phyloP scores from a whole-genome alignment of 2,329 filamentous ascomycete genomes.

The Colletotrichum sublineola region DNA sequence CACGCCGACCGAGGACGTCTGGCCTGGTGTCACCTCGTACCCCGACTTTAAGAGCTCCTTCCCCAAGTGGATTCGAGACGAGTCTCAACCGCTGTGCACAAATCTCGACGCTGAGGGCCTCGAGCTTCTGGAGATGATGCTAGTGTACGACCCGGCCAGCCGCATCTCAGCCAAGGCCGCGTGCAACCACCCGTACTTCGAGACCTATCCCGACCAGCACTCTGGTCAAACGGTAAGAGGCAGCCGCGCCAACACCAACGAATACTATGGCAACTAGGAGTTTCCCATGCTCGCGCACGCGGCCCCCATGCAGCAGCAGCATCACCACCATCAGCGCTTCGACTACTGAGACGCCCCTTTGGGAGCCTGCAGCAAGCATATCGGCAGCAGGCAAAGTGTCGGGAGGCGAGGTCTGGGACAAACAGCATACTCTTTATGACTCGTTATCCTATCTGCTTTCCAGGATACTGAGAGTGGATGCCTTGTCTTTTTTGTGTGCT shows the following conservation, averaged over 20 bases:
- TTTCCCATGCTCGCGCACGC: constrained; percentile 26
- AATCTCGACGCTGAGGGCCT: constrained; percentile 80
- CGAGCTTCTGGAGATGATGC: constrained; percentile 76
- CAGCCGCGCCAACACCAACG: constrained; percentile 34
- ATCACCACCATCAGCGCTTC: constrained; percentile 20
- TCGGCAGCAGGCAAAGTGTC: background rate
- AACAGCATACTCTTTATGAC: constrained; percentile 27
- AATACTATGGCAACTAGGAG: constrained; percentile 42
- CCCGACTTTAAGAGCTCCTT: constrained; percentile 94
- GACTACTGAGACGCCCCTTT: constrained; percentile 15
- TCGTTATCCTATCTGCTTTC: constrained; percentile 31
- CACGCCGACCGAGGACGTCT: constrained; percentile 83
- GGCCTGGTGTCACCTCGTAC: constrained; percentile 95
- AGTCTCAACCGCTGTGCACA: constrained; percentile 74
- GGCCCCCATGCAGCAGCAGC: constrained; percentile 16
- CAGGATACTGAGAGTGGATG: constrained; percentile 37
- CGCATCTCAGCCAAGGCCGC: constrained; percentile 92
- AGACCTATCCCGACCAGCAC: constrained; percentile 53
- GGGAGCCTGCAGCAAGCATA: constrained; percentile 8
- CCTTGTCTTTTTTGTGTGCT: constrained; percentile 18
- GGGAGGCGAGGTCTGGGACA: constrained; percentile 13
- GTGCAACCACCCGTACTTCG: constrained; percentile 86
- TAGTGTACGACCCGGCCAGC: constrained; percentile 88
- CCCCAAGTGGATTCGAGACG: constrained; percentile 87
- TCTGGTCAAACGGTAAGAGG: constrained; percentile 42